A percentile compares a stretch with the other conserved stretches of the same genome.
These are phyloP conservation scores for Euphorbia tirucalli DNA, from an alignment of 345 rosid genomes.

Conservation along the genomic window DNA sequence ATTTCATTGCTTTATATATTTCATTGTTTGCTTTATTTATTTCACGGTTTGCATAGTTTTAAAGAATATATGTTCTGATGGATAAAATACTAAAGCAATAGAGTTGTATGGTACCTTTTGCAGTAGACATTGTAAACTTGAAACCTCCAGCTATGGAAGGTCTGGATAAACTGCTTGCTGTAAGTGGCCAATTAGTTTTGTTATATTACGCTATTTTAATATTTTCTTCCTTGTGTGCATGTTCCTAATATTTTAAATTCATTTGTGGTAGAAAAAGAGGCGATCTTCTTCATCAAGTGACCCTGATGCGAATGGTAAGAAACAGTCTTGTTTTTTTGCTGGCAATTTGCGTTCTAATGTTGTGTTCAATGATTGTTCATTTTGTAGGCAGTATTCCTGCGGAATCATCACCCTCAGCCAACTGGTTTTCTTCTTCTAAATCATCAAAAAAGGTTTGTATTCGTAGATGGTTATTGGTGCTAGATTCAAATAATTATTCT, in stretches of 20 bases:
- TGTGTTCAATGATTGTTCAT: constrained; percentile 14
- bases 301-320: constrained; percentile 54
- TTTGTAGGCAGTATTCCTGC: constrained; percentile 50
- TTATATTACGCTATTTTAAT: not conserved
- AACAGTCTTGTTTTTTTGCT: constrained; percentile 1
- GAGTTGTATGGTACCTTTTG: constrained; percentile 7
- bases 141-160: constrained; percentile 77
- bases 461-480: constrained; percentile 3
- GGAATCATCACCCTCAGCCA: constrained; percentile 49
- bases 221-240: not conserved
- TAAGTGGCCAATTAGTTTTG: constrained; percentile 27
- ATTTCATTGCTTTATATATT: not conserved
- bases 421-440: constrained; percentile 89
- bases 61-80: not conserved
- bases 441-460: constrained; percentile 68
- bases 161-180: constrained; percentile 51
- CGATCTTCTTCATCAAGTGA: constrained; percentile 47
- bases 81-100: not conserved
- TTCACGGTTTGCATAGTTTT: not conserved
- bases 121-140: constrained; percentile 63
- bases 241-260: constrained; percentile 2
- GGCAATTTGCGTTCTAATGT: not conserved
- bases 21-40: not conserved
- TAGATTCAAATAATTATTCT: not conserved
- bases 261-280: constrained; percentile 50